Evolutionary conservation across 1,139 yeast genomes (phyloP), one percentile per base, ranked within the genome.

Genomic region (Zygosaccharomyces sapae): DNA sequence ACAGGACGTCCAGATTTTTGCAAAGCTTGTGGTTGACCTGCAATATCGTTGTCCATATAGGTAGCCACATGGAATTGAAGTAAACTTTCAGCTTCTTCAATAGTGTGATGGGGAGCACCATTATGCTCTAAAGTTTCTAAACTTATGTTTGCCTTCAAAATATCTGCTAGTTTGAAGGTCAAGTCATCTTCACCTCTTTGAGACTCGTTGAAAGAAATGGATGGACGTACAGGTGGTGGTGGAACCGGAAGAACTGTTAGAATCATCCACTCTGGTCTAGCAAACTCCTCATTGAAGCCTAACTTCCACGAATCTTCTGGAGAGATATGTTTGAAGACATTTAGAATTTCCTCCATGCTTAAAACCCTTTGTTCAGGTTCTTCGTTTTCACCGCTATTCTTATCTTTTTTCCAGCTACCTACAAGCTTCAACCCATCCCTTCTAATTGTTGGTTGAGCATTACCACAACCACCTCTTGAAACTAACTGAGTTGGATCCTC

Each of bases 101-200:
- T 85, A 44, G 94, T 97, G 68, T 94, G 98, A 60, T 94, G 97
- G 9, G 99, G 98, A 2, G 97, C 95, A 56, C 98, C 98, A 67
- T 94, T 97, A 77, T 89, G 89, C 68, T 92, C 98, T 55, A 94
- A 79, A 51, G 96, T 83, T 68, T 90, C 97, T 16, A 94, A 97
- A 67, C 90, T 90, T 48, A 90, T 89, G 64, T 90, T 94, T 1
- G 98, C 97, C 68, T 94, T 92, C 60, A 94, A 73, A 45, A 94
- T 92, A 75, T 94, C 99, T 6, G 98, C 97, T 57, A 94, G 77
- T 70, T 94, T 94, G 68, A 90, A 92, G 2, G 99, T 94, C 70
- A 94, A 84, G 76, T 94, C 99, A 79, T 94, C 99, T 68, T 94
- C 98, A 61, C 98, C 97, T 72, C 98, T 82, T 48, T 96, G 96